Evolutionary conservation across 1,284 basidiomycete genomes (phyloP), one percentile per base, ranked within the genome.

Genomic region (Pseudozyma tsukubaensis): DNA sequence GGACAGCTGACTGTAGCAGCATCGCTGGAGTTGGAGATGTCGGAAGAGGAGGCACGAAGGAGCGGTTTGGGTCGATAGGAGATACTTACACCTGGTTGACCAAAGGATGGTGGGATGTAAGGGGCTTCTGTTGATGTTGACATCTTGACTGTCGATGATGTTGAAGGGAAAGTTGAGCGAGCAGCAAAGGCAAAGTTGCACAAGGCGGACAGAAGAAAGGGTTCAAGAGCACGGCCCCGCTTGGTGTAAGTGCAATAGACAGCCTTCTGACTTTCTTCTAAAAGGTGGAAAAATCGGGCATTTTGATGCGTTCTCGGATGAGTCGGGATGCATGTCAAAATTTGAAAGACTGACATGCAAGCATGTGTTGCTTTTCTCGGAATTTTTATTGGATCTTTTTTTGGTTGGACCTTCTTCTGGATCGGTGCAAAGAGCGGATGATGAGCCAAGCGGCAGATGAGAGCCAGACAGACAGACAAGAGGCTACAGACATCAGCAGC

Each of bases 1-100:
- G 58, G 57, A 7, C 54, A 14, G 47, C n/a, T 10, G 16, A n/a
- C 12, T 19, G 35, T 16, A 42, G 47, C 12, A 32, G 18, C 3
- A 42, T 45, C 16, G 47, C 34, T 11, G 32, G 6, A 1, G 35
- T 42, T 16, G 35, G n/a, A 3, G 52, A 45, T 29, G 24, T 29
- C 24, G 24, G 24, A 29, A 29, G 24, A 29, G 24, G 24, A 29
- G 34, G 63, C 44, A 16, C 47, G 11, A 32, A 55, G 40, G 0
- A 76, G 61, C 1, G 44, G 40, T 39, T 76, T 72, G 36, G 73
- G 73, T 51, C 54, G 68, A 36, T 76, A 76, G 43, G 69, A 62
- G 52, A 76, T 69, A 64, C 69, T 68, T 59, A 76, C 67, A 39
- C 73, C 73, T 50, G 73, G 73, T 51, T 72, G 69, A 13, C 73